These are phyloP conservation scores for Mycena kentingensis DNA, from an alignment of 768 basidiomycete genomes.

Conservation along the genomic window DNA sequence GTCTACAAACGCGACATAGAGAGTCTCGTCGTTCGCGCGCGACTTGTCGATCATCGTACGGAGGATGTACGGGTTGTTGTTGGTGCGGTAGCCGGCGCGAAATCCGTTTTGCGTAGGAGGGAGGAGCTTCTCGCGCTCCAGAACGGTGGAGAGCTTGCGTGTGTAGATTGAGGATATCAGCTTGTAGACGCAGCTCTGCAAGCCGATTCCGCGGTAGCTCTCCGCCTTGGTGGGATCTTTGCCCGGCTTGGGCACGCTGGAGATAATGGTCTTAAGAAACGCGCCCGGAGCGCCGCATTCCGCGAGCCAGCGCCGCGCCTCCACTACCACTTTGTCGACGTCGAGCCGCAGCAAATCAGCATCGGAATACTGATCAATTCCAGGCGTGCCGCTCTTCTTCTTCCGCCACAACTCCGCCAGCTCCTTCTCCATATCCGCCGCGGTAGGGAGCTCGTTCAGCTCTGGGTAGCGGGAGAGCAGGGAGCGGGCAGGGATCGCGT, in stretches of 20 bases:
- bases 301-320: background rate
- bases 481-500: background rate
- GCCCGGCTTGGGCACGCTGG: conserved; percentile 14
- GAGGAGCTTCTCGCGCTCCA: conserved; percentile 17
- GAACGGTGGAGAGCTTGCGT: conserved; percentile 13
- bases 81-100: conserved; percentile 26
- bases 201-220: conserved; percentile 20
- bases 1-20: conserved; percentile 29
- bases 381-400: background rate
- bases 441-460: background rate
- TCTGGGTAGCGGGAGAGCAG: background rate
- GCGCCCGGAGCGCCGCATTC: background rate
- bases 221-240: conserved; percentile 14
- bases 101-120: conserved; percentile 36
- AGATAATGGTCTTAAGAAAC: background rate
- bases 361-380: background rate
- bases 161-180: conserved; percentile 23
- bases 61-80: conserved; percentile 32
- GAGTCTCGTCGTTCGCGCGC: conserved; percentile 10
- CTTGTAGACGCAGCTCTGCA: conserved; percentile 25
- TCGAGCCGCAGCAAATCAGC: background rate
- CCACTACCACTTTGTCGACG: background rate
- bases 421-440: background rate
- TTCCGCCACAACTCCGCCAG: background rate
- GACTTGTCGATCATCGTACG: conserved; percentile 24